Evolutionary conservation across 208 protist species (phyloP).

Genomic region (Leishmania tropica): DNA sequence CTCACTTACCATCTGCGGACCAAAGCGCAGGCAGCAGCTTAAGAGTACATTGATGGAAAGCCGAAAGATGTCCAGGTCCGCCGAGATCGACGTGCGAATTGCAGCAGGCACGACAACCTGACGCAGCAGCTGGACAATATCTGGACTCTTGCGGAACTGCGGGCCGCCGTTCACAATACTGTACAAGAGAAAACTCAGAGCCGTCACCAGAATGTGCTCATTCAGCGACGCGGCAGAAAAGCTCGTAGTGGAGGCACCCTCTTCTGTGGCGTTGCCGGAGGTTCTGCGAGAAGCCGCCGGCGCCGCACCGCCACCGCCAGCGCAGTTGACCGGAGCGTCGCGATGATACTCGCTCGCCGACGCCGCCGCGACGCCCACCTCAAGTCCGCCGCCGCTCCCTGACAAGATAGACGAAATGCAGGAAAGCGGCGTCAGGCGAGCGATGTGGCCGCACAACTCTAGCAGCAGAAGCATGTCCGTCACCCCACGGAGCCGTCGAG

Average conservation of each 20-base stretch:
- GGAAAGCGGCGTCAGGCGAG: constrained; percentile 27
- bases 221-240: constrained; percentile 19
- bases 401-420: constrained; percentile 13
- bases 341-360: not conserved
- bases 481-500: constrained; percentile 12
- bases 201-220: constrained; percentile 38
- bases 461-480: constrained; percentile 33
- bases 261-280: constrained; percentile 4
- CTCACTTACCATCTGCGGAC: constrained; percentile 92
- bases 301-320: not conserved
- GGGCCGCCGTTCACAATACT: constrained; percentile 90
- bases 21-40: constrained; percentile 87
- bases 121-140: constrained; percentile 79
- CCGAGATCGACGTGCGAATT: constrained; percentile 85
- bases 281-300: not conserved
- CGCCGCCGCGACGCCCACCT: not conserved
- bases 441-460: constrained; percentile 31
- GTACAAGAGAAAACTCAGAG: constrained; percentile 65
- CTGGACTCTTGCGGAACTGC: constrained; percentile 73
- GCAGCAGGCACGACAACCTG: constrained; percentile 82
- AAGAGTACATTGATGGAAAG: constrained; percentile 92
- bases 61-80: constrained; percentile 86
- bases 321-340: not conserved
- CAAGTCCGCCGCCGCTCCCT: not conserved
- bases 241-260: constrained; percentile 5